Evolutionary conservation across 2,329 filamentous ascomycete species (phyloP).

Genomic region (Incumbomyces delicatus): DNA sequence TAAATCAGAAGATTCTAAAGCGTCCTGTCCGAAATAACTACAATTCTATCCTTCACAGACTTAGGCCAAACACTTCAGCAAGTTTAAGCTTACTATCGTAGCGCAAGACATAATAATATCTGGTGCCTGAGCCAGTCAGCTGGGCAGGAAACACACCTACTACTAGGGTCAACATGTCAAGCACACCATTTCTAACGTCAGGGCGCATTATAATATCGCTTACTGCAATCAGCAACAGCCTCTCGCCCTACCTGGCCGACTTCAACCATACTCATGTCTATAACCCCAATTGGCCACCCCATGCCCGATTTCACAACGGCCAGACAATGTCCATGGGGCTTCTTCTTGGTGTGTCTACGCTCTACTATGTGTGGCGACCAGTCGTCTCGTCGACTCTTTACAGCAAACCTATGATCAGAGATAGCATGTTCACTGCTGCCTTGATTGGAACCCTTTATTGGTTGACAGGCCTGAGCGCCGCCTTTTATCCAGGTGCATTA

Average conservation of each 20-base stretch:
- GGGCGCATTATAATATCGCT: conserved; percentile 15
- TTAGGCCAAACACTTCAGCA: too few relatives aligned
- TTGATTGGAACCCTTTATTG: conserved; percentile 37
- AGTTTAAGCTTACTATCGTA: too few relatives aligned
- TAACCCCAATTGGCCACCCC: conserved; percentile 41
- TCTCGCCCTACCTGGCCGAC: conserved; percentile 26
- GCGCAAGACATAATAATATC: too few relatives aligned
- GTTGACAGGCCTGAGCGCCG: conserved; percentile 33
- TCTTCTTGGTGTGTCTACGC: conserved; percentile 21
- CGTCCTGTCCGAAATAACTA: too few relatives aligned
- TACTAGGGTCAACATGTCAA: neutral
- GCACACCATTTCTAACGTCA: conserved; percentile 5
- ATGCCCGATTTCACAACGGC: conserved; percentile 45
- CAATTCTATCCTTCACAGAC: too few relatives aligned
- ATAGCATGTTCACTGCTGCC: conserved; percentile 24
- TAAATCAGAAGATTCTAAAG: too few relatives aligned
- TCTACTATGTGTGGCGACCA: conserved; percentile 11
- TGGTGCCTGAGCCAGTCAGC: too few relatives aligned
- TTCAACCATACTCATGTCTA: conserved; percentile 38
- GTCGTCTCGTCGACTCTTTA: neutral
- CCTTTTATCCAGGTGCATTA: conserved; percentile 37
- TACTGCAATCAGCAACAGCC: conserved; percentile 13
- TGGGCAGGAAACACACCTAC: too few relatives aligned
- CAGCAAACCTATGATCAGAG: conserved; percentile 5
- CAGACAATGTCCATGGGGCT: conserved; percentile 43